These are phyloP conservation scores for Metschnikowia lachancei DNA, from an alignment of 805 yeast species.

Conservation along the genomic window DNA sequence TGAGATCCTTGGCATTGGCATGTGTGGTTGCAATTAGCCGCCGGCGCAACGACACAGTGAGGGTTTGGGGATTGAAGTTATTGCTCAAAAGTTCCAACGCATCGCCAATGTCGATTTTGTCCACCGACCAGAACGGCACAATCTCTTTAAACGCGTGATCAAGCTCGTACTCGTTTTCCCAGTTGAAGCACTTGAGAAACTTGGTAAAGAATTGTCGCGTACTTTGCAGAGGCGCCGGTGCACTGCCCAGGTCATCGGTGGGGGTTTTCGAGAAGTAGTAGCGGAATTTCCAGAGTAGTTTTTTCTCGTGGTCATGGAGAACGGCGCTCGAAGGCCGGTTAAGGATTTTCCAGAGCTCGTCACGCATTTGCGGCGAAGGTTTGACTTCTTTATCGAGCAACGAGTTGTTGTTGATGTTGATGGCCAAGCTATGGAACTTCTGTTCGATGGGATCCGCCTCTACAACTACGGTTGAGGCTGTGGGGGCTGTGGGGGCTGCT, in stretches of 20 bases:
- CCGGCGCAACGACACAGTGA: constrained; percentile 20
- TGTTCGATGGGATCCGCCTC: constrained; percentile 75
- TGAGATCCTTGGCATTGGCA: constrained; percentile 15
- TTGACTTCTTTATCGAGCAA: constrained; percentile 80
- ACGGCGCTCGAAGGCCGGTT: constrained; percentile 81
- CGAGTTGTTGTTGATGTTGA: constrained; percentile 70
- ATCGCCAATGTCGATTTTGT: constrained; percentile 77
- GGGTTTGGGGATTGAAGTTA: constrained; percentile 53
- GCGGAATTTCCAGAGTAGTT: constrained; percentile 85
- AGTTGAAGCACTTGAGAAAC: constrained; percentile 80
- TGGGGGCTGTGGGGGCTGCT: not conserved
- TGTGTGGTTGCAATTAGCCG: constrained; percentile 15
- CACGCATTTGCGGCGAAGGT: constrained; percentile 81
- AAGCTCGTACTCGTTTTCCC: constrained; percentile 82
- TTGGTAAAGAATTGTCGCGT: constrained; percentile 57
- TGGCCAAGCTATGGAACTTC: constrained; percentile 79
- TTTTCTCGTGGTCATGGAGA: constrained; percentile 77
- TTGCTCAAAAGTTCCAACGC: constrained; percentile 84
- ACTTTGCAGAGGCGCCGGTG: constrained; percentile 49
- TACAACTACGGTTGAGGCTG: not conserved
- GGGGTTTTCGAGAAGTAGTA: constrained; percentile 52
- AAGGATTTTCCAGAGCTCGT: constrained; percentile 65
- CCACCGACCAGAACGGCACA: constrained; percentile 60
- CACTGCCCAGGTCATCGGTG: constrained; percentile 28
- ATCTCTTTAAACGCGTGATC: constrained; percentile 70